Evolutionary conservation across 352 stramenopile genomes (phyloP).

Genomic region (Pythium aristosporum): DNA sequence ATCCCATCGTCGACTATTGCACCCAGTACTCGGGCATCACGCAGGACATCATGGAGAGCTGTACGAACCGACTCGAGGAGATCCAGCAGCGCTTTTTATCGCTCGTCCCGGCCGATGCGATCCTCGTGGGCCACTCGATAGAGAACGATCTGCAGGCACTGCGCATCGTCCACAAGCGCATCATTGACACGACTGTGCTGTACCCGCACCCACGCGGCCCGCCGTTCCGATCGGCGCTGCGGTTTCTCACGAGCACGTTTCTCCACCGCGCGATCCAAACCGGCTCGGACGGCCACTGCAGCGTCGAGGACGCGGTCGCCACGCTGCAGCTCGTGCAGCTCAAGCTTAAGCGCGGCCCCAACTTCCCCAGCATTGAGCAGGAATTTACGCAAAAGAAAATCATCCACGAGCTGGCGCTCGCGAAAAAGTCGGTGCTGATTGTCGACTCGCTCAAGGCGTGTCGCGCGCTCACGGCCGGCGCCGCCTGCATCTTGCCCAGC

Average conservation of each 20-base stretch:
- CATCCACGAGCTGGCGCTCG: conserved; percentile 60
- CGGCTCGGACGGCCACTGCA: conserved; percentile 70
- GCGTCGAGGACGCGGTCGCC: conserved; percentile 75
- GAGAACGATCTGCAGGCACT: conserved; percentile 84
- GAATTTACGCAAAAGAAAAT: conserved; percentile 81
- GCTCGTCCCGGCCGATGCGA: conserved; percentile 62
- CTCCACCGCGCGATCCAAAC: conserved; percentile 76
- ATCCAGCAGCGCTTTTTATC: conserved; percentile 64
- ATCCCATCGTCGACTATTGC: conserved; percentile 86
- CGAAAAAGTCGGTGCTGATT: conserved; percentile 80
- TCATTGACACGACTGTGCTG: conserved; percentile 82
- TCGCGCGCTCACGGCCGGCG: conserved; percentile 57
- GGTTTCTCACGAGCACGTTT: conserved; percentile 73
- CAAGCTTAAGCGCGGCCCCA: conserved; percentile 75
- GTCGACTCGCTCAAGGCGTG: conserved; percentile 67
- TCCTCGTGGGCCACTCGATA: conserved; percentile 87
- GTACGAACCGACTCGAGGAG: conserved; percentile 54
- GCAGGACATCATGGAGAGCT: conserved; percentile 72
- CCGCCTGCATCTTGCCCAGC: conserved; percentile 59
- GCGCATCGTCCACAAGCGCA: conserved; percentile 60
- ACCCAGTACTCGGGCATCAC: conserved; percentile 88
- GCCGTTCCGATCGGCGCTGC: conserved; percentile 73
- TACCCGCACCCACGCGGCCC: conserved; percentile 81
- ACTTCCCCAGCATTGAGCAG: conserved; percentile 68
- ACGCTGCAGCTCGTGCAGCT: conserved; percentile 74